Percentiles rank a stretch among this genome's conserved stretches.
These are phyloP conservation scores for Fusarium pininemorale DNA, from an alignment of 2,329 filamentous ascomycete species.

Conservation along the genomic window DNA sequence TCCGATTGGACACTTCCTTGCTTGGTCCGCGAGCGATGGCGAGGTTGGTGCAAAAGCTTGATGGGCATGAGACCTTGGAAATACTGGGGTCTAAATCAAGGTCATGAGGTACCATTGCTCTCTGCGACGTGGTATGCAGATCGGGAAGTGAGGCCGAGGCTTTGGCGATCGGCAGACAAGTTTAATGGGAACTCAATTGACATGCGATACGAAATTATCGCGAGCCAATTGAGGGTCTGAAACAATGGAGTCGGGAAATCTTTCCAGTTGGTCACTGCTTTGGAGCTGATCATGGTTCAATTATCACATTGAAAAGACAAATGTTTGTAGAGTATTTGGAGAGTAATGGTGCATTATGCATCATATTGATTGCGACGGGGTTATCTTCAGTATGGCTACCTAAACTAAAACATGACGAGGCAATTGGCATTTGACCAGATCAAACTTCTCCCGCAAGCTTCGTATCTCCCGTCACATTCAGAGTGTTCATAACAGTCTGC, in stretches of 20 bases:
- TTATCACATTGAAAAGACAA: background rate
- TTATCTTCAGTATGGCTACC: background rate
- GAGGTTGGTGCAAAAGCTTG: slow-evolving; percentile 23
- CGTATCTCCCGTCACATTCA: slow-evolving; percentile 44
- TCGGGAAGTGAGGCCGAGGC: background rate
- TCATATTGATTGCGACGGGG: background rate
- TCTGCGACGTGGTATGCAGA: background rate
- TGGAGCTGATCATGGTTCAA: rapidly evolving
- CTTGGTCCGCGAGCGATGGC: background rate
- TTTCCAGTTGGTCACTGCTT: too few relatives aligned
- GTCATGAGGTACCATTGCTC: background rate
- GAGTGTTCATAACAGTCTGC: slow-evolving; percentile 54
- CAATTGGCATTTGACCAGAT: background rate
- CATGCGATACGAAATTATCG: background rate
- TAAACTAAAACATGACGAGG: background rate
- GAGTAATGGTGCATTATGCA: background rate
- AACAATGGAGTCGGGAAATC: rapidly evolving
- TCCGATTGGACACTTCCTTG: slow-evolving; percentile 14
- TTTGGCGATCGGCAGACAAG: background rate
- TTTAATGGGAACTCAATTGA: background rate
- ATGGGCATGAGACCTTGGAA: slow-evolving; percentile 18
- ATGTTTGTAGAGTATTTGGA: background rate
- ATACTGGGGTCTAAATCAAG: background rate
- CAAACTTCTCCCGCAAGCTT: slow-evolving; percentile 38
- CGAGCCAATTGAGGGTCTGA: background rate